These are phyloP conservation scores for Bodo saltans DNA, from an alignment of 78 protist species.

Conservation along the genomic window DNA sequence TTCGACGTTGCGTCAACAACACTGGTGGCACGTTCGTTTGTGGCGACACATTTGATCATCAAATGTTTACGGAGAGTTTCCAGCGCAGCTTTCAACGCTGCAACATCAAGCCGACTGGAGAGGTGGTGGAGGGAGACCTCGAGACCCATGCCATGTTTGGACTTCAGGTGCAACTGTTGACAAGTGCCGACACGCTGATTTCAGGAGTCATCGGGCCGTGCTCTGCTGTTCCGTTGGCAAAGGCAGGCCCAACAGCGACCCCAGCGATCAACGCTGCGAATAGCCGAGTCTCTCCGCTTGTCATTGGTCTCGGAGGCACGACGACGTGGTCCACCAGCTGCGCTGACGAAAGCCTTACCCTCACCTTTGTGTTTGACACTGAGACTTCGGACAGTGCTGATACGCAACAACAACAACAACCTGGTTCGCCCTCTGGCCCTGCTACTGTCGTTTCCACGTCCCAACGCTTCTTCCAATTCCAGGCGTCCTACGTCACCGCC, in stretches of 20 bases:
- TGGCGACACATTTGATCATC: constrained; percentile 73
- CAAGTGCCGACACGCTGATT: constrained; percentile 62
- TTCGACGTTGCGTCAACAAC: constrained; percentile 50
- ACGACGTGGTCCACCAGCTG: constrained; percentile 69
- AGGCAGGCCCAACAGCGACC: not conserved
- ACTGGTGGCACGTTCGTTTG: constrained; percentile 71
- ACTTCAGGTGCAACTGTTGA: constrained; percentile 54
- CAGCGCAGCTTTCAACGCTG: not conserved
- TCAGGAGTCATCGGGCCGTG: constrained; percentile 83
- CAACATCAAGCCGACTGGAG: not conserved
- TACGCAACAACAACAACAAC: not conserved
- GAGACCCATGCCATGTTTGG: not conserved
- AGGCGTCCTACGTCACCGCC: constrained; percentile 71
- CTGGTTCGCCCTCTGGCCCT: not conserved
- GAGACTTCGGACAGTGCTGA: too few species aligned
- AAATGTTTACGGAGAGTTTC: constrained; percentile 71
- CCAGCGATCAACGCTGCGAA: constrained; percentile 31
- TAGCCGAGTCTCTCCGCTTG: constrained; percentile 33
- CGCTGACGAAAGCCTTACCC: constrained; percentile 52
- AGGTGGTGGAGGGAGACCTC: constrained; percentile 49
- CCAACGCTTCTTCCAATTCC: constrained; percentile 72
- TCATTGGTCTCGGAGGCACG: constrained; percentile 88
- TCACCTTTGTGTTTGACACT: constrained; percentile 78
- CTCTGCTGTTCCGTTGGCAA: not conserved
- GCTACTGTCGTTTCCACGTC: not conserved